A percentile compares a stretch with the other conserved stretches of the same genome.
phyloP scores from a whole-genome alignment of 495 filamentous ascomycete genomes.

The Platismatia glauca region DNA sequence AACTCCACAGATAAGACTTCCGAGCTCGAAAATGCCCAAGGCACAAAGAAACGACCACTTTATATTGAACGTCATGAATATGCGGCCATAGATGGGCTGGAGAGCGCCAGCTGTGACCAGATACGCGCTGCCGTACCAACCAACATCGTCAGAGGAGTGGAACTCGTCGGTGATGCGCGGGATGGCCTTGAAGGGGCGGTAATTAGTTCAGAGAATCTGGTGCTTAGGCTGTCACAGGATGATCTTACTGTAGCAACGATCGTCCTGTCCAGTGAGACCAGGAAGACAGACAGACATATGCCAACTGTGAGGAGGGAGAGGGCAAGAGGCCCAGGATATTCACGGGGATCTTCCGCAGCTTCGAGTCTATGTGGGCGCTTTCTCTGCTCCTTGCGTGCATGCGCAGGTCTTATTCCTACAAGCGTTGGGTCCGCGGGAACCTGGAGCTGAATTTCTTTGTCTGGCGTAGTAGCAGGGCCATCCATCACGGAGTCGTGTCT shows the following conservation, averaged over 20 bases:
- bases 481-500: neutral
- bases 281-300: conserved; percentile 41
- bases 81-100: conserved; percentile 28
- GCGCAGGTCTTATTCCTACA: conserved; percentile 2
- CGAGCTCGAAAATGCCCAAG: conserved; percentile 64
- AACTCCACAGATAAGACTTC: conserved; percentile 40
- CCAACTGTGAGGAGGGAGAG: conserved; percentile 36
- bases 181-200: conserved; percentile 25
- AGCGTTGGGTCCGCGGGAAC: neutral
- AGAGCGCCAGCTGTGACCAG: conserved; percentile 43
- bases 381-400: conserved; percentile 2
- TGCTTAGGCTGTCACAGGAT: neutral
- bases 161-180: conserved; percentile 43
- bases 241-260: conserved; percentile 26
- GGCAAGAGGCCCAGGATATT: conserved; percentile 33
- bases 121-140: conserved; percentile 46
- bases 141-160: conserved; percentile 37
- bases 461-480: neutral
- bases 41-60: conserved; percentile 37
- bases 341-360: conserved; percentile 14
- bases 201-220: neutral
- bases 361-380: conserved; percentile 10
- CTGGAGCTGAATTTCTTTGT: neutral
- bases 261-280: conserved; percentile 40
- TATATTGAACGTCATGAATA: conserved; percentile 27